These are phyloP conservation scores for Pichia sp. DNA, from an alignment of 1,139 yeast species.

Conservation along the genomic window DNA sequence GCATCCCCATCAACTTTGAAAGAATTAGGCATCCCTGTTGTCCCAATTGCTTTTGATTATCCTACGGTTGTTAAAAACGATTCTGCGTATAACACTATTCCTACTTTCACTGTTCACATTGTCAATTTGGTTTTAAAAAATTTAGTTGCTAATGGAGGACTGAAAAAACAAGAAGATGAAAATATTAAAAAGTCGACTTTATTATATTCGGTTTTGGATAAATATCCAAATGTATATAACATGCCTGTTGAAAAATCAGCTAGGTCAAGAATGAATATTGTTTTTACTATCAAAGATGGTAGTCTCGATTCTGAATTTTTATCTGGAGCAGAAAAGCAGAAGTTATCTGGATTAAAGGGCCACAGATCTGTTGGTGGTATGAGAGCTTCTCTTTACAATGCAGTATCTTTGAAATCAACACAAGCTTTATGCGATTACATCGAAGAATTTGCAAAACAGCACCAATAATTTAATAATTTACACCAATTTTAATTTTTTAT, in stretches of 20 bases:
- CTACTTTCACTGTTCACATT: slow-evolving; percentile 84
- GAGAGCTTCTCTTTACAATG: slow-evolving; percentile 89
- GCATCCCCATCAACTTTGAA: slow-evolving; percentile 59
- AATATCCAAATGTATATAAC: slow-evolving; percentile 55
- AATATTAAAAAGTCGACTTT: slow-evolving; percentile 36
- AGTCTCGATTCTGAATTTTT: slow-evolving; percentile 65
- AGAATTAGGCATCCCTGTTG: slow-evolving; percentile 57
- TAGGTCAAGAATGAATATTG: slow-evolving; percentile 90
- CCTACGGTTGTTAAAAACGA: slow-evolving; percentile 83
- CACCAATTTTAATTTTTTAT: background rate
- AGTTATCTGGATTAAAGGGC: slow-evolving; percentile 78
- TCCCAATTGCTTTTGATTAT: slow-evolving; percentile 85
- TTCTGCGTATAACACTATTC: slow-evolving; percentile 92
- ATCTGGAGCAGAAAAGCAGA: slow-evolving; percentile 43
- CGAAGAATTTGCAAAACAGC: slow-evolving; percentile 51
- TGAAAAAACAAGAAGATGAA: slow-evolving; percentile 47
- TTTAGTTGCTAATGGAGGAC: slow-evolving; percentile 57
- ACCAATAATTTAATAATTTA: slow-evolving; percentile 18
- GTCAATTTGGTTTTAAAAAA: slow-evolving; percentile 70
- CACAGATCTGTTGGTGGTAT: slow-evolving; percentile 97
- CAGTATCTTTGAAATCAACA: slow-evolving; percentile 64
- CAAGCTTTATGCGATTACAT: slow-evolving; percentile 55
- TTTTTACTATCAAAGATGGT: slow-evolving; percentile 63
- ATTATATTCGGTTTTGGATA: slow-evolving; percentile 56
- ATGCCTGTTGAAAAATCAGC: slow-evolving; percentile 57